A percentile compares a stretch with the other conserved stretches of the same genome.
Evolutionary conservation across 1,139 yeast species (phyloP).

Genomic region (Zygosaccharomyces pseudobailii): DNA sequence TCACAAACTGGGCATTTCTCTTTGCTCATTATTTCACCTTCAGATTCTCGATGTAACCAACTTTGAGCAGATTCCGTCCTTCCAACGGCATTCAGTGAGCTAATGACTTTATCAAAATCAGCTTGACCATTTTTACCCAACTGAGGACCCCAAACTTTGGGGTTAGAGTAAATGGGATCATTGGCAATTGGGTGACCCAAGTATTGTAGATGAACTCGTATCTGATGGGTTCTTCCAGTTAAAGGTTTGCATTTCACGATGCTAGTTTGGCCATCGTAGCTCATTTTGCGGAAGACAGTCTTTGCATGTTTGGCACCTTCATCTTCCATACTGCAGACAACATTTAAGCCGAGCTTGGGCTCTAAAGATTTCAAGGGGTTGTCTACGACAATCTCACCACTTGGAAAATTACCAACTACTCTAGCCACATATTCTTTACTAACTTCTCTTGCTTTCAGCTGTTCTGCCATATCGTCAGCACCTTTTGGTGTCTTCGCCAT

Average conservation of each 20-base stretch:
- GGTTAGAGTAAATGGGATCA: slow-evolving; percentile 83
- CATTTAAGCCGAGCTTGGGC: slow-evolving; percentile 74
- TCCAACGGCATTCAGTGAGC: slow-evolving; percentile 58
- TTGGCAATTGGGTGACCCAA: slow-evolving; percentile 90
- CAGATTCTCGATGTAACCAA: slow-evolving; percentile 52
- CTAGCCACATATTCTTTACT: slow-evolving; percentile 81
- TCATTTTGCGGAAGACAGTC: slow-evolving; percentile 41
- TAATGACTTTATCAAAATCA: slow-evolving; percentile 43
- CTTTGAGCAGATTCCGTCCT: slow-evolving; percentile 62
- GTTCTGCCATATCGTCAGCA: slow-evolving; percentile 72
- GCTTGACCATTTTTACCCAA: slow-evolving; percentile 59
- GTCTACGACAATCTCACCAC: slow-evolving; percentile 49
- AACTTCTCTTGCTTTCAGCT: slow-evolving; percentile 71
- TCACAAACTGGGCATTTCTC: slow-evolving; percentile 62
- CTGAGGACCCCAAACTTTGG: slow-evolving; percentile 66
- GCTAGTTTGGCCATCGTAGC: slow-evolving; percentile 49
- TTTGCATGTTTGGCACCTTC: slow-evolving; percentile 60
- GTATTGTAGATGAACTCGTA: slow-evolving; percentile 84
- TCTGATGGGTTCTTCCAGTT: slow-evolving; percentile 94
- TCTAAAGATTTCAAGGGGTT: slow-evolving; percentile 68
- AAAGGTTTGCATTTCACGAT: slow-evolving; percentile 78
- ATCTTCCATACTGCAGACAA: slow-evolving; percentile 45
- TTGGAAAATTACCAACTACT: slow-evolving; percentile 81
- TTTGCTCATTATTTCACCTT: slow-evolving; percentile 59
- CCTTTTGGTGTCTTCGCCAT: slow-evolving; percentile 78